Base-by-base conservation (phyloP, 768 basidiomycete genomes). In the Rhodotorula graminis region DNA sequence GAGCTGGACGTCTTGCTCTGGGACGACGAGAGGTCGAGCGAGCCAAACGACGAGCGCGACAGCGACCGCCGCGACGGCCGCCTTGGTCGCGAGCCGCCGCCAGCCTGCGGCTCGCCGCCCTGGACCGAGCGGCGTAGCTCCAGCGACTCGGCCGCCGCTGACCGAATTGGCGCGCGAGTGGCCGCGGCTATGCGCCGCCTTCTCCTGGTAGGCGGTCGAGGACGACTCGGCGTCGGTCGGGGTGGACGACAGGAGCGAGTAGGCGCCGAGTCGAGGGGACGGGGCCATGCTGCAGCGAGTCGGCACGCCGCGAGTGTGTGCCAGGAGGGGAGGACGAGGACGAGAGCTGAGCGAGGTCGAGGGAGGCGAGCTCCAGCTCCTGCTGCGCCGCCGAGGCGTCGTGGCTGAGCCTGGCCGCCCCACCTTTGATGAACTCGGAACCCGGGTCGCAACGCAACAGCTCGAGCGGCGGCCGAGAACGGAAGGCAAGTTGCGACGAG, bases 201-300 rank as follows among this genome's bases (percentile, higher is more conserved):
- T 71, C 46, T 71, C 65, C 25, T 31, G 47, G 55, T 42, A 71
- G 55, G 61, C 47, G 27, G 61, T 62, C 53, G 65, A 60, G 19
- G 57, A 57, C 11, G 33, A 58, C 44, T 65, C 63, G 7, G 58
- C 56, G 21, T 58, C 58, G 14, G 65, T 49, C 7, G 62, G 60
- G 40, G 64, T 59, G 2, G 65, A 63, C 8, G 70, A 61, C 27
- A 71, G 55, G 37, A 71, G 55, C n/a, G 70, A 37, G 55, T 71
- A 71, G 6, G 70, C 57, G 2, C 50, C 50, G 21, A 25, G 23
- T 7, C 50, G 23, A 14, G 23, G 50, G 6, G 50, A 52, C 2
- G 23, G 11, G 50, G 12, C 50, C 50, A 52, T 52, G 44, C 50
- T 23, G 9, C 21, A 21, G 46, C 49, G 49, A 50, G 49, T 23